Conservation (phyloP, 2,329 filamentous ascomycete genomes). For the Pseudonectria foliicola region DNA sequence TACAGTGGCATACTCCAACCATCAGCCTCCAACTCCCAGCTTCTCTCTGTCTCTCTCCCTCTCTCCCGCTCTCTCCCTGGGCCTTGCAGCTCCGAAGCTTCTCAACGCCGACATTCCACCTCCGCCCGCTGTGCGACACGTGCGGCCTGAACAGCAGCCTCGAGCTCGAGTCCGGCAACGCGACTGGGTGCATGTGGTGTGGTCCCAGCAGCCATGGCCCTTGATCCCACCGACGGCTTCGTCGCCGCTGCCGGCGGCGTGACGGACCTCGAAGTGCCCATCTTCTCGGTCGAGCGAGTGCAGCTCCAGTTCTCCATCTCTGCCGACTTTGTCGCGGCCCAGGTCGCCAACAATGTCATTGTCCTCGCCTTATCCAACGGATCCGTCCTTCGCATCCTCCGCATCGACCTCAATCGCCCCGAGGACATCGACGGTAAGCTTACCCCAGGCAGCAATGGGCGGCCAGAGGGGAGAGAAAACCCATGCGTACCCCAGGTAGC, state of each 20-base stretch:
- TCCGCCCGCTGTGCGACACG: no score
- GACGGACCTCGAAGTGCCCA: constrained; percentile 60
- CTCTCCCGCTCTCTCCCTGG: no score
- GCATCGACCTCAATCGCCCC: constrained; percentile 88
- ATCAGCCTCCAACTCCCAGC: no score
- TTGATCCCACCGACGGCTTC: constrained; percentile 55
- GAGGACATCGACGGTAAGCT: constrained; percentile 82
- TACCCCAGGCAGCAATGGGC: no score
- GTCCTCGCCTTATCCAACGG: constrained; percentile 87
- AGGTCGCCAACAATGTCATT: constrained; percentile 95
- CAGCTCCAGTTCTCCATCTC: constrained; percentile 91
- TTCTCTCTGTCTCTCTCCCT: no score
- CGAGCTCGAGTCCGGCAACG: no score
- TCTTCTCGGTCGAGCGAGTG: constrained; percentile 91
- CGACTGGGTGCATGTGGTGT: constrained; percentile 14
- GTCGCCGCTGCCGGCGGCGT: constrained; percentile 54
- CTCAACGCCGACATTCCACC: no score
- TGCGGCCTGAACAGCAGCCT: no score
- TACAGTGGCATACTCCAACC: no score
- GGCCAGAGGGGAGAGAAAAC: no score
- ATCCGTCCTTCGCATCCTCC: constrained; percentile 82
- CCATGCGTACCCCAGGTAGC: not conserved
- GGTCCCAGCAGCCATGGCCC: constrained; percentile 27
- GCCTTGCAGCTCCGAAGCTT: no score
- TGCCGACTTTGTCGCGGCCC: constrained; percentile 90